Conservation (phyloP, 2,329 filamentous ascomycete species). For the Arthrobotrys pseudoclavata region DNA sequence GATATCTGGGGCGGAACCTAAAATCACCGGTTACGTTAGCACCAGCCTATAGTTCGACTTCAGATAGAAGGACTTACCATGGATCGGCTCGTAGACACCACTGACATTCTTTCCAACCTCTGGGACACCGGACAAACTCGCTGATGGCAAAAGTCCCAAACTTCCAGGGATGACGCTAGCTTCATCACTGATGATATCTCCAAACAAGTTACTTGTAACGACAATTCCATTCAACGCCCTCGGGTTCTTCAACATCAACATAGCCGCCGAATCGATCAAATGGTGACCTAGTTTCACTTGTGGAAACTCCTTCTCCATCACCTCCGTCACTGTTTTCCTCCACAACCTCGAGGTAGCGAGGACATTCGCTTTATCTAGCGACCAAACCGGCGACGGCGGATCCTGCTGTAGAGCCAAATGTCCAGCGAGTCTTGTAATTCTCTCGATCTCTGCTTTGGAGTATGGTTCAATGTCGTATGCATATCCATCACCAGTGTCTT, state of each 20-base stretch:
- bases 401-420: conserved; percentile 82
- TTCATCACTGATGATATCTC: conserved; percentile 96
- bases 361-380: conserved; percentile 96
- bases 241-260: conserved; percentile 97
- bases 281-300: conserved; percentile 87
- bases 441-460: conserved; percentile 85
- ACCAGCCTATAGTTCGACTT: not conserved
- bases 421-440: conserved; percentile 84
- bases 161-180: conserved; percentile 93
- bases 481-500: conserved; percentile 76
- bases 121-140: conserved; percentile 86
- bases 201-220: conserved; percentile 93
- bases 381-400: conserved; percentile 84
- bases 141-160: conserved; percentile 88
- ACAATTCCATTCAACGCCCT: conserved; percentile 88
- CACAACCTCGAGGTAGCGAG: conserved; percentile 90
- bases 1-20: conserved; percentile 82
- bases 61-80: conserved; percentile 73
- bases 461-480: conserved; percentile 91
- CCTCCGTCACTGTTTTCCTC: conserved; percentile 86
- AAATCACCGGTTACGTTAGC: conserved; percentile 20
- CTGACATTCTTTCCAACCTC: conserved; percentile 87
- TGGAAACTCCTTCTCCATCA: conserved; percentile 90
- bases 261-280: conserved; percentile 94
- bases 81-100: conserved; percentile 97